Conservation (phyloP, 805 yeast species). For the Spathaspora passalidarum region DNA sequence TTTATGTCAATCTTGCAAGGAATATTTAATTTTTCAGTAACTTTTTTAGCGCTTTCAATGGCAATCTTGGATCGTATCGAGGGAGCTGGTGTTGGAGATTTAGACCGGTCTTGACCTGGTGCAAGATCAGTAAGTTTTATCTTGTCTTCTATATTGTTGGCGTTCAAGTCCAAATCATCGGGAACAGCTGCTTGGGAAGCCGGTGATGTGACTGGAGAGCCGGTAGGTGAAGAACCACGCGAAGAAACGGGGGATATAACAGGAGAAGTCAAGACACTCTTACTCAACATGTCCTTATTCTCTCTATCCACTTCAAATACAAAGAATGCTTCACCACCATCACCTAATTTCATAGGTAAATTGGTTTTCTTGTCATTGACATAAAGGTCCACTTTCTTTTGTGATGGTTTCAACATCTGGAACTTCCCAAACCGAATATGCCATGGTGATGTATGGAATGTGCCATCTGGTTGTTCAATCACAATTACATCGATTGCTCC, state of each 20-base stretch:
- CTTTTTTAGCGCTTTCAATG: constrained; percentile 56
- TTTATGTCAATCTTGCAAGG: constrained; percentile 85
- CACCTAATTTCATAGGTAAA: constrained; percentile 94
- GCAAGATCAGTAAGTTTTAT: constrained; percentile 19
- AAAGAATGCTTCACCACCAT: constrained; percentile 96
- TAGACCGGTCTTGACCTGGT: constrained; percentile 7
- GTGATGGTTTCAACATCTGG: constrained; percentile 88
- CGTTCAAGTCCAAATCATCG: constrained; percentile 28
- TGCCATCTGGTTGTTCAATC: constrained; percentile 81
- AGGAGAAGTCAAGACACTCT: constrained; percentile 80
- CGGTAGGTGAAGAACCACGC: constrained; percentile 44
- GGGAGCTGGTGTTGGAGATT: constrained; percentile 19
- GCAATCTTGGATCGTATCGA: constrained; percentile 37
- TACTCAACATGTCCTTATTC: constrained; percentile 59
- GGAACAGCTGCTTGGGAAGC: constrained; percentile 18
- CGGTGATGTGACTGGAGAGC: constrained; percentile 14
- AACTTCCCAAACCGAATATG: constrained; percentile 96
- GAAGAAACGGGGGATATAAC: constrained; percentile 67
- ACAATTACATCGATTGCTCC: constrained; percentile 98
- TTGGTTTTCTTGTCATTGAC: constrained; percentile 81
- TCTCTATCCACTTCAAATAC: constrained; percentile 78
- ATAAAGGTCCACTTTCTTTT: constrained; percentile 85
- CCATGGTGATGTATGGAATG: constrained; percentile 88
- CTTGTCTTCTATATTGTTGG: constrained; percentile 24
- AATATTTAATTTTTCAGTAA: constrained; percentile 72